Conservation (phyloP, 2,329 filamentous ascomycete genomes). For the Penicillium hesseltinei region DNA sequence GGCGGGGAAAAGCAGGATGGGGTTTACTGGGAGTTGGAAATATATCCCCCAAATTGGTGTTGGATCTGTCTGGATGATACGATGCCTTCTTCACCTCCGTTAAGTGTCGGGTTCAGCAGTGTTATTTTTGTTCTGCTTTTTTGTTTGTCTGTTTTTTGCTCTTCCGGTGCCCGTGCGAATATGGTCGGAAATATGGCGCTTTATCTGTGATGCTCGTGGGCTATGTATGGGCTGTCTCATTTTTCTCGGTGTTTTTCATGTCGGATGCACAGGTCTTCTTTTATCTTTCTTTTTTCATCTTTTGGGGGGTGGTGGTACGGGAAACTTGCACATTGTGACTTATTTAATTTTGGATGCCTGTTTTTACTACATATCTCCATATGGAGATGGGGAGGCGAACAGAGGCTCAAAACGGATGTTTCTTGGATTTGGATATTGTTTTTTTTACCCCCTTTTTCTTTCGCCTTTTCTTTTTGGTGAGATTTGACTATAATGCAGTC, state of each 20-base stretch:
- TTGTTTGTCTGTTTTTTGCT: conserved; percentile 2
- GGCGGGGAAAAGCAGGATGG: background rate
- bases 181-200: conserved; percentile 19
- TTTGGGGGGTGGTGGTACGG: conserved; percentile 1
- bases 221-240: conserved; percentile 9
- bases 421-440: conserved; percentile 9
- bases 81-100: background rate
- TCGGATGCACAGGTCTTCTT: conserved; percentile 6
- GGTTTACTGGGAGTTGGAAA: background rate
- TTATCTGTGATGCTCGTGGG: conserved; percentile 10
- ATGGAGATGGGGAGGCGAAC: conserved; percentile 9
- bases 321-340: conserved; percentile 10
- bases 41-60: background rate
- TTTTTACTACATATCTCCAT: conserved; percentile 7
- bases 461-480: background rate
- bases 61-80: conserved; percentile 1
- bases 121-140: conserved; percentile 2
- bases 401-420: conserved; percentile 12
- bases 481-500: background rate
- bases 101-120: background rate
- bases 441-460: background rate
- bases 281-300: background rate
- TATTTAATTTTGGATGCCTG: conserved; percentile 10
- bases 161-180: conserved; percentile 10
- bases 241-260: conserved; percentile 18